Base-by-base conservation (phyloP, 805 yeast genomes). In the Clavispora carvajalis region DNA sequence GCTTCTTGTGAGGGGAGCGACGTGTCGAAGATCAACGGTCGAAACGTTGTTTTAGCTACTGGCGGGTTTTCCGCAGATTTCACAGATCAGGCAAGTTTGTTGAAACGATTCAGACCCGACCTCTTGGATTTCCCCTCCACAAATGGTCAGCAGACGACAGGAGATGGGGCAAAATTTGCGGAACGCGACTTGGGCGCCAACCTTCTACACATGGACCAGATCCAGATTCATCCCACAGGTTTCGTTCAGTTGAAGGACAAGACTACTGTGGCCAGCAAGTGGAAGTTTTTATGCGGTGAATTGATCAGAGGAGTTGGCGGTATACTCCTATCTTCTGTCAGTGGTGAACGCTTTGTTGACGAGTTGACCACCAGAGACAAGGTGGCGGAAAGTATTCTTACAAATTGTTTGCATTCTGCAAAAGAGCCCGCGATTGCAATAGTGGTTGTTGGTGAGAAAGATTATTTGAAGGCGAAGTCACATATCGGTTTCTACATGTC, bases 221-320 rank as follows among this genome's bases (percentile, higher is more conserved):
- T 79, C 16, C 85, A 79, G 57, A 67, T 79, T 9, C 83, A 79
- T 52, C 84, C 84, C 31, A 79, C 83, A 2, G 83, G 83, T 2
- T 77, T 77, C 54, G 60, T 78, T 25, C 74, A 55, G 36, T 24
- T 47, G 24, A 39, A 36, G 19, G 50, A 74, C 38, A 66, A 67
- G 10, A 56, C 55, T 15, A 66, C 72, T 28, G 63, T 62, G 18
- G 49, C 52, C 5, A 65, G 58, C 38, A 66, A 63, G 39, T 71
- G 74, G 73, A 77, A 77, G 54, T 71, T 78, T 47, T 55, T 79
- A 12, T 80, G 82, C 47, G 83, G 82, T 7, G 85, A 79, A 48
- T 69, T 80, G 0, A 50, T 79, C 4, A 62, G 85, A 55, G 83
- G 82, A 1, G 61, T 74, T 33, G 85, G 85, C 22, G 83, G 82